These are phyloP conservation scores for Ensete glaucum DNA, from an alignment of 176 grass and related monocot species.

Conservation along the genomic window DNA sequence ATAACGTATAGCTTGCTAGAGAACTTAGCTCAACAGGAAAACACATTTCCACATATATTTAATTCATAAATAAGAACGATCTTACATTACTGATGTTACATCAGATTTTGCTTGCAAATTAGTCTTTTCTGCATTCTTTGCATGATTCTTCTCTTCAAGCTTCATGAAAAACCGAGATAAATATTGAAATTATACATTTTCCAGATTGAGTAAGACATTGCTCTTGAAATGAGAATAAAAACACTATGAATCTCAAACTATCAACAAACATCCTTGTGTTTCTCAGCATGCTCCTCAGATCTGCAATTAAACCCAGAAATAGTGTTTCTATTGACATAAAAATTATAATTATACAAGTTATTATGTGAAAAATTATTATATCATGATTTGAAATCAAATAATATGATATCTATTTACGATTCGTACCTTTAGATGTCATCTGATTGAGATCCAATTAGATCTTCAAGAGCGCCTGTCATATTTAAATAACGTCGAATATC, in stretches of 20 bases:
- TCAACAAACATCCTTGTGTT: constrained; percentile 68
- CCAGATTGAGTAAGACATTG: background rate
- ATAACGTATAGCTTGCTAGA: constrained; percentile 10
- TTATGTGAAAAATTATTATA: no score
- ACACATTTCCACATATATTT: background rate
- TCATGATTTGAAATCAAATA: no score
- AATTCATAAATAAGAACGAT: constrained; percentile 6
- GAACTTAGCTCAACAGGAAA: background rate
- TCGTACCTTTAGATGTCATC: no score
- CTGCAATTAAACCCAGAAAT: constrained; percentile 68
- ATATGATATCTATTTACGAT: no score
- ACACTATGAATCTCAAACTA: background rate
- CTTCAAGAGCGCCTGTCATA: no score
- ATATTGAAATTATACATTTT: background rate
- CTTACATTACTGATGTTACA: constrained; percentile 23
- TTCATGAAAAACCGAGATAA: constrained; percentile 74
- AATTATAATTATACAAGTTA: no score
- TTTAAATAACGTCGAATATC: no score
- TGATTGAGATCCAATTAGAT: no score
- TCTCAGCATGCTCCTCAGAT: constrained; percentile 83
- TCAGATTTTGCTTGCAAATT: constrained; percentile 86
- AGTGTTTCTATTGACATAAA: no score
- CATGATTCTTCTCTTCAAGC: constrained; percentile 84
- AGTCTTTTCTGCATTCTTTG: constrained; percentile 73
- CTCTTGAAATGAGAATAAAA: background rate